Percentiles rank a stretch among this genome's conserved stretches.
These are phyloP conservation scores for Cercospora nicotianae DNA, from an alignment of 2,329 filamentous ascomycete species.

Conservation along the genomic window DNA sequence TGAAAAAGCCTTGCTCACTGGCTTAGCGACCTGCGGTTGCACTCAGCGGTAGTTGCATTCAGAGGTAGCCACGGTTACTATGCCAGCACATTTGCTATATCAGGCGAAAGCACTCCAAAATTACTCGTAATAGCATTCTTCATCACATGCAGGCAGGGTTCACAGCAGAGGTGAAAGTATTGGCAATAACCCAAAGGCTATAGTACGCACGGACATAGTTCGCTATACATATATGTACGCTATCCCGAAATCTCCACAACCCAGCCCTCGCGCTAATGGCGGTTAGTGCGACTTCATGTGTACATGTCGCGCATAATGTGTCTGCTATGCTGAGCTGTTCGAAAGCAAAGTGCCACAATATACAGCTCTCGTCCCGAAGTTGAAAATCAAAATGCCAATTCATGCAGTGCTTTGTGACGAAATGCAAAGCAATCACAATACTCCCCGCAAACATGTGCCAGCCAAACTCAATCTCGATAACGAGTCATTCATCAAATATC, in stretches of 20 bases:
- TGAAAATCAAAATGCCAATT: background rate
- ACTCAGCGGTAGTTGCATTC: no score
- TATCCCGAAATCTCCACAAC: background rate
- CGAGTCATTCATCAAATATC: slow-evolving; percentile 18
- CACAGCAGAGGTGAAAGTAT: no score
- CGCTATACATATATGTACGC: background rate
- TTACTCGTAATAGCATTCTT: background rate
- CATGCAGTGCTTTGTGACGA: background rate
- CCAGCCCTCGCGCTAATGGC: background rate
- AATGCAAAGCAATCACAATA: slow-evolving; percentile 1
- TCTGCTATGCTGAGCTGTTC: background rate
- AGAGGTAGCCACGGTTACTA: no score
- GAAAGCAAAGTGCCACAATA: background rate
- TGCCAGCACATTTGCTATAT: background rate
- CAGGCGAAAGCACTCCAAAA: background rate
- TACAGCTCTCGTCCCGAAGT: background rate
- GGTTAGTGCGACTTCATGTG: background rate
- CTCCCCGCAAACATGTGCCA: background rate
- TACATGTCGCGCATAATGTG: background rate
- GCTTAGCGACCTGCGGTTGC: no score
- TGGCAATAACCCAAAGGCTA: background rate
- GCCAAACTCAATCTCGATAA: slow-evolving; percentile 5
- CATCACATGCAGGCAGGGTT: background rate
- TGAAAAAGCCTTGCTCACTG: no score
- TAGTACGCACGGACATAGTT: background rate